Base-by-base conservation (phyloP, 805 yeast species). In the Blastobotrys muscicola region DNA sequence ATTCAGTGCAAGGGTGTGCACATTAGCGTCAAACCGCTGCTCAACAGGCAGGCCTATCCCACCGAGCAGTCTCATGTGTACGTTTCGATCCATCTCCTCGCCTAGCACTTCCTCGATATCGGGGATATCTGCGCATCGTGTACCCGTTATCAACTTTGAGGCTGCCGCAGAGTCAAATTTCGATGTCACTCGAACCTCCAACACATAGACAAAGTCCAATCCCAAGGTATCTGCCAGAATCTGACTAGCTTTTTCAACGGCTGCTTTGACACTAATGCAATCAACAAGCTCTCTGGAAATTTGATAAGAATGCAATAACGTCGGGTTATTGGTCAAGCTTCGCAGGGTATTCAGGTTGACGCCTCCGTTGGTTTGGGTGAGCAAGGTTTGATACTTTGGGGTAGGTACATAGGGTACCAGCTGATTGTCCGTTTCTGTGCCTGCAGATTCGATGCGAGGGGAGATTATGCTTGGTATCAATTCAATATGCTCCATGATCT, bases 191-290 rank as follows among this genome's bases (percentile, higher is more conserved):
- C 58, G 47, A 6, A 53, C 47, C 39, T 59, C 61, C 1, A 57
- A 50, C 2, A 56, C 48, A 43, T 58, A 59, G 4, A 51, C 62
- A 11, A 52, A 29, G 16, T 48, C 46, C 14, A 56, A 42, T 2
- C 54, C 59, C 12, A 59, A 38, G 37, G 51, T 44, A 11, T 43
- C 47, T 37, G 49, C 43, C 7, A 58, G 49, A n/a, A 56, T 47
- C 29, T 48, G 39, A 32, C 55, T 51, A 2, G 61, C 61, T 39
- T 49, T 53, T 9, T 50, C 54, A 10, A 55, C 45, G 2, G 59
- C 61, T 9, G 50, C 53, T 8, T 43, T 37, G 12, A 53, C 36
- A 16, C 46, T 48, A 9, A 36, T 40, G 38, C 59, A 54, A 8
- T 48, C 46, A 12, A 49, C 34, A 31, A 59, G 41, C 10, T 56